These are phyloP conservation scores for Dryadomyces quercivorus DNA, from an alignment of 2,329 filamentous ascomycete species.

Conservation along the genomic window DNA sequence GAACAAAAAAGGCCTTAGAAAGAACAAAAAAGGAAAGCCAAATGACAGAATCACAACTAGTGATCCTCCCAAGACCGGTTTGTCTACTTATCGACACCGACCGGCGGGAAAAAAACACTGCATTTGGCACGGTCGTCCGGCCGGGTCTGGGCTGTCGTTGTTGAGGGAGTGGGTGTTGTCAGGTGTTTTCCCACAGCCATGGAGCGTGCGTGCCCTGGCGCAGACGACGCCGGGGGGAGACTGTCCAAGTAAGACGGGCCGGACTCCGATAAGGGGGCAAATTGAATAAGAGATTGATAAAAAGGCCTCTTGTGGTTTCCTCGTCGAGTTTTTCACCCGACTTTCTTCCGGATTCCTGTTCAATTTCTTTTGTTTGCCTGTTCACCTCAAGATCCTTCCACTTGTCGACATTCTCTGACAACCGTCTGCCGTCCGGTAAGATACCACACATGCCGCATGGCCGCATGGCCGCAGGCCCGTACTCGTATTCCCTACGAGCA, in stretches of 20 bases:
- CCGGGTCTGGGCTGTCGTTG: too few relatives aligned
- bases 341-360: not conserved
- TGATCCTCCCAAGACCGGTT: too few relatives aligned
- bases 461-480: too few relatives aligned
- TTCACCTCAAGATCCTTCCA: not conserved
- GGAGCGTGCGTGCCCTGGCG: not conserved
- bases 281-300: not conserved
- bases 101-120: too few relatives aligned
- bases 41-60: not conserved
- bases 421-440: not conserved
- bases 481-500: too few relatives aligned
- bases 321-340: not conserved
- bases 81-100: too few relatives aligned
- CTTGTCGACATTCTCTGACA: too few relatives aligned
- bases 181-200: not conserved
- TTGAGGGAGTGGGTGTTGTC: not conserved
- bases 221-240: not conserved
- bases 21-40: not conserved
- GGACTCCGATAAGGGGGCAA: not conserved
- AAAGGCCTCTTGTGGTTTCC: too few relatives aligned
- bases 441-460: too few relatives aligned
- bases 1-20: too few relatives aligned
- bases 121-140: too few relatives aligned
- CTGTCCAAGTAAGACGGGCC: not conserved
- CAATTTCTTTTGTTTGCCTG: not conserved